Evolutionary conservation across 2,329 filamentous ascomycete species (phyloP).

Genomic region (Sphaerostilbella broomeana): DNA sequence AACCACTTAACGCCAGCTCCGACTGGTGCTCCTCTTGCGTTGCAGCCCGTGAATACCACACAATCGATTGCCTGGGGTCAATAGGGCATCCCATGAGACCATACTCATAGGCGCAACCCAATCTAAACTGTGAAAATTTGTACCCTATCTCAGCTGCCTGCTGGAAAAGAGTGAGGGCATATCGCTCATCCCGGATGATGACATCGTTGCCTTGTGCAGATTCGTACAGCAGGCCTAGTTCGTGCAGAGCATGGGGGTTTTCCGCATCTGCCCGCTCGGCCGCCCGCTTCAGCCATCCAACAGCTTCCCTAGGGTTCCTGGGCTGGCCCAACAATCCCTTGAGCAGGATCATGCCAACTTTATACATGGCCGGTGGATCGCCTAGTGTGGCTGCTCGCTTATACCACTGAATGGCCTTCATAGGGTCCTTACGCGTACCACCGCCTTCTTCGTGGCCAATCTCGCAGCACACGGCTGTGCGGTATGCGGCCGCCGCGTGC

Average conservation of each 20-base stretch:
- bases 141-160: conserved; percentile 85
- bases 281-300: conserved; percentile 88
- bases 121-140: conserved; percentile 87
- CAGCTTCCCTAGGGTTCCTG: conserved; percentile 74
- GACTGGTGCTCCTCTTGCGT: conserved; percentile 91
- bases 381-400: conserved; percentile 84
- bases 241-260: conserved; percentile 92
- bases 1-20: conserved; percentile 77
- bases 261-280: conserved; percentile 81
- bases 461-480: conserved; percentile 94
- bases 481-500: conserved; percentile 81
- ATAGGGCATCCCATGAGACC: conserved; percentile 76
- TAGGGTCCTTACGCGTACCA: conserved; percentile 80
- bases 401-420: conserved; percentile 98
- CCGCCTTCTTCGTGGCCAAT: conserved; percentile 92
- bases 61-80: conserved; percentile 77
- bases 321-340: conserved; percentile 89
- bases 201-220: conserved; percentile 60
- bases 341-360: conserved; percentile 90
- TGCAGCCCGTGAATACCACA: conserved; percentile 89
- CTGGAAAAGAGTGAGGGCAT: conserved; percentile 74
- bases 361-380: conserved; percentile 94
- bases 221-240: conserved; percentile 65
- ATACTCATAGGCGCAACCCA: conserved; percentile 86
- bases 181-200: conserved; percentile 73